Evolutionary conservation across 1,284 basidiomycete genomes (phyloP), one percentile per base, ranked within the genome.

Genomic region (Boletus holoroseus): DNA sequence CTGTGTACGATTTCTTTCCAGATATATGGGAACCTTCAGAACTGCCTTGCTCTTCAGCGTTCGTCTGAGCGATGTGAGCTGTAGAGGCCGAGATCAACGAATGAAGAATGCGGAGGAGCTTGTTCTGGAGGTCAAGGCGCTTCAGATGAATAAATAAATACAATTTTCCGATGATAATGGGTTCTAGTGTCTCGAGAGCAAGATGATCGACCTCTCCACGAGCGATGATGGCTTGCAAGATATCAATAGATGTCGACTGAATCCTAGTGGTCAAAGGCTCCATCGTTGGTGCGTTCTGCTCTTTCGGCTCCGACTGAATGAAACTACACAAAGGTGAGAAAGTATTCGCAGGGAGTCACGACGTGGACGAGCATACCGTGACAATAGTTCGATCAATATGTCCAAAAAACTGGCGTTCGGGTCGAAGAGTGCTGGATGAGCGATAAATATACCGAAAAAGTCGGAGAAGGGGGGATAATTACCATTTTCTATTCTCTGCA

Each of bases 71-170:
- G 30, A 59, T 55, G 51, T 51, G 59, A 20, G 67, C 54, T 2
- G 66, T 71, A 24, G 79, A 80, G 1, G 80, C 81, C 16, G 83
- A 85, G 26, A 94, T 83, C 26, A 91, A 73, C 0, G 90, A 87
- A 62, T 97, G 94, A 1, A 99, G 77, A 8, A 95, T 81, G 58
- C 94, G 92, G 1, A 99, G 80, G 50, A 97, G 79, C 63, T 94
- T 94, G 75, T 92, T 94, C 69, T 96, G 94, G 13, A 94, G 73
- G 58, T 94, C 88, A 31, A 93, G 76, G 28, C 83, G 78, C 16
- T 72, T 73, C 20, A 73, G 73, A 57, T 92, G 85, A 16, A 96
- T 74, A 27, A 79, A 85, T 44, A 82, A 73, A 59, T 84, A 90
- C 2, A 97, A 75, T 62, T 91, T 88, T 44, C 79, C 78, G 38